phyloP scores from a whole-genome alignment of 1,284 basidiomycete species.

The Puccinia novopanici region DNA sequence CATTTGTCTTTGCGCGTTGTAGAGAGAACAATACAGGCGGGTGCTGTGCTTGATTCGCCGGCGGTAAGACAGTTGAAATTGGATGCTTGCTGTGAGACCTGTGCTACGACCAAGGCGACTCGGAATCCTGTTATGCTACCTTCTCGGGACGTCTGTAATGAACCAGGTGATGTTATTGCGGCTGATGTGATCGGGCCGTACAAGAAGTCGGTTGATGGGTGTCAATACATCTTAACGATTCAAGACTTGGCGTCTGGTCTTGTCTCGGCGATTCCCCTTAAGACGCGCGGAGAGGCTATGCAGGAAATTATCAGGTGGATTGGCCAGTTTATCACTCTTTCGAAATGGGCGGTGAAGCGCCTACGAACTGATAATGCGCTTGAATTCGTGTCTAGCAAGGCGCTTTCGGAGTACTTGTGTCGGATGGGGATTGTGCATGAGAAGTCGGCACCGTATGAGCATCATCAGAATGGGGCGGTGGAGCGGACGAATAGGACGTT shows the following conservation, averaged over 20 bases:
- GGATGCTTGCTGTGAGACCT: too few species aligned
- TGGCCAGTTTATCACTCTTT: not conserved
- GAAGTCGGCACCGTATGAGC: too few species aligned
- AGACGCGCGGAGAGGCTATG: not conserved
- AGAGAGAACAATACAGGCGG: not conserved
- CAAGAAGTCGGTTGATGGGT: not conserved
- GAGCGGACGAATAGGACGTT: too few species aligned
- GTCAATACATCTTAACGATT: not conserved
- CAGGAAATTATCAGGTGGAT: not conserved
- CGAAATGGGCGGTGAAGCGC: not conserved
- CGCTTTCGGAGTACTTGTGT: not conserved
- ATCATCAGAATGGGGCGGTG: too few species aligned
- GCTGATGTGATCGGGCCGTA: not conserved
- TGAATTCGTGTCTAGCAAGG: not conserved
- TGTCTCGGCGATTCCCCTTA: not conserved
- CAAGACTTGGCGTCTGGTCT: not conserved
- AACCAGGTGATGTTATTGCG: conserved; percentile 5
- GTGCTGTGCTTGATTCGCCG: too few species aligned
- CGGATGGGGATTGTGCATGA: too few species aligned
- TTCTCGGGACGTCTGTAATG: not conserved
- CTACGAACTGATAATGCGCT: not conserved
- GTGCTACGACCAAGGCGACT: not conserved
- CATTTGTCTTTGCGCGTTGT: too few species aligned
- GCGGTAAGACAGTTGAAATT: too few species aligned
- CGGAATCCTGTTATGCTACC: not conserved